Evolutionary conservation across 2,329 filamentous ascomycete genomes (phyloP).

Genomic region (Byssothecium circinans): DNA sequence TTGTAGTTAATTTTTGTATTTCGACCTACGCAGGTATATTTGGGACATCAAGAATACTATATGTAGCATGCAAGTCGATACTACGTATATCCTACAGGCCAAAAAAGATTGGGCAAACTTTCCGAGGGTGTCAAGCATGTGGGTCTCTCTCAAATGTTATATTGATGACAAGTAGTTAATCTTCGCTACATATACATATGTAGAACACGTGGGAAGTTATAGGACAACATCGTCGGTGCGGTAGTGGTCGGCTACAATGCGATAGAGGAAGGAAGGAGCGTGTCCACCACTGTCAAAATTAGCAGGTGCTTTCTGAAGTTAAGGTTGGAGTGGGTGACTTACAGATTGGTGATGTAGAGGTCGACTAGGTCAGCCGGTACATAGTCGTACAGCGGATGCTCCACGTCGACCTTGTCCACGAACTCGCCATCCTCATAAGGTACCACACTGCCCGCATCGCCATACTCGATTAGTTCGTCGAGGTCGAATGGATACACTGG

Average conservation of each 20-base stretch:
- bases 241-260: constrained; percentile 75
- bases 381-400: constrained; percentile 80
- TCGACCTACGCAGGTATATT: too few species aligned
- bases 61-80: too few species aligned
- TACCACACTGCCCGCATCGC: constrained; percentile 75
- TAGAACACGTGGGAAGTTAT: constrained; percentile 28
- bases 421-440: constrained; percentile 78
- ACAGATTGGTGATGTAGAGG: constrained; percentile 84
- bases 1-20: too few species aligned
- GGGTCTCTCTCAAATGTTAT: too few species aligned
- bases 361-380: constrained; percentile 75
- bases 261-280: constrained; percentile 71
- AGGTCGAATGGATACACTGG: constrained; percentile 85
- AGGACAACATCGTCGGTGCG: constrained; percentile 69
- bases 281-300: constrained; percentile 59
- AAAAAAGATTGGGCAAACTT: too few species aligned
- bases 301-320: constrained; percentile 2
- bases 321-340: constrained; percentile 46
- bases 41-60: too few species aligned
- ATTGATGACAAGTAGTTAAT: too few species aligned
- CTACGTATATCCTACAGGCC: too few species aligned
- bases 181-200: too few species aligned
- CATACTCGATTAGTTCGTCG: constrained; percentile 82
- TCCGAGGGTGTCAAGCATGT: too few species aligned
- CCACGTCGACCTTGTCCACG: constrained; percentile 75